Percentiles rank a stretch among this genome's conserved stretches.
phyloP scores from a whole-genome alignment of 106 monocot species.

The Dendrobium officinale region DNA sequence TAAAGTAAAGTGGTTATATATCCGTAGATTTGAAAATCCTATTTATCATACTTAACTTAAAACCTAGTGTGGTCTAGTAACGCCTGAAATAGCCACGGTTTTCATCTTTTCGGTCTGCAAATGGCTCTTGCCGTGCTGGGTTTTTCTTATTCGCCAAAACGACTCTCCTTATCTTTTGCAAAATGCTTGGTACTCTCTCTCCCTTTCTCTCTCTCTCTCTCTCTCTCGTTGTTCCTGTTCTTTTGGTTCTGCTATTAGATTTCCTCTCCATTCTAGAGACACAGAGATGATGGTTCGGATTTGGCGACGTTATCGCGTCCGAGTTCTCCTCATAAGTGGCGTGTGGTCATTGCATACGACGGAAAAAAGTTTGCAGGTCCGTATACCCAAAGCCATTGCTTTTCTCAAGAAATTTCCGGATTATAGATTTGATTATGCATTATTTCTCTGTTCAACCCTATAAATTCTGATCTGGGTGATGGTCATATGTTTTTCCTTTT shows the following conservation, averaged over 20 bases:
- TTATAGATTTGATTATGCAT: not conserved
- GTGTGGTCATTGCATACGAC: slow-evolving; percentile 69
- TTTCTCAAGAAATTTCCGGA: not conserved
- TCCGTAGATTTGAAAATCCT: no score
- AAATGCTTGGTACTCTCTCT: slow-evolving; percentile 11
- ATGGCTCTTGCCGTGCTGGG: slow-evolving; percentile 31
- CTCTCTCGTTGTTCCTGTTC: no score
- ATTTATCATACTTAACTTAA: no score
- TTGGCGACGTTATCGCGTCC: slow-evolving; percentile 2
- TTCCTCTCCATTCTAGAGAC: not conserved
- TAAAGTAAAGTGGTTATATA: no score
- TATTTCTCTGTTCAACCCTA: not conserved
- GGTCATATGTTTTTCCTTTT: not conserved
- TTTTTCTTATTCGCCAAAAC: slow-evolving; percentile 19
- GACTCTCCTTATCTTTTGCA: not conserved
- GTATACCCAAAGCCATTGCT: not conserved
- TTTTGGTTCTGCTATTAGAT: slow-evolving; percentile 9
- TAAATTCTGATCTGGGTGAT: not conserved
- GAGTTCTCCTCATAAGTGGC: slow-evolving; percentile 36
- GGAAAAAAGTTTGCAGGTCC: slow-evolving; percentile 62
- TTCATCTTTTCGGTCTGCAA: not conserved
- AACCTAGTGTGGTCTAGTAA: no score
- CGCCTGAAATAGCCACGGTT: not conserved
- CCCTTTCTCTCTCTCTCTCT: not conserved
- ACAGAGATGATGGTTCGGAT: slow-evolving; percentile 7